A percentile compares a stretch with the other conserved stretches of the same genome.
phyloP scores from a whole-genome alignment of 768 basidiomycete genomes.

The Trametes meyenii region DNA sequence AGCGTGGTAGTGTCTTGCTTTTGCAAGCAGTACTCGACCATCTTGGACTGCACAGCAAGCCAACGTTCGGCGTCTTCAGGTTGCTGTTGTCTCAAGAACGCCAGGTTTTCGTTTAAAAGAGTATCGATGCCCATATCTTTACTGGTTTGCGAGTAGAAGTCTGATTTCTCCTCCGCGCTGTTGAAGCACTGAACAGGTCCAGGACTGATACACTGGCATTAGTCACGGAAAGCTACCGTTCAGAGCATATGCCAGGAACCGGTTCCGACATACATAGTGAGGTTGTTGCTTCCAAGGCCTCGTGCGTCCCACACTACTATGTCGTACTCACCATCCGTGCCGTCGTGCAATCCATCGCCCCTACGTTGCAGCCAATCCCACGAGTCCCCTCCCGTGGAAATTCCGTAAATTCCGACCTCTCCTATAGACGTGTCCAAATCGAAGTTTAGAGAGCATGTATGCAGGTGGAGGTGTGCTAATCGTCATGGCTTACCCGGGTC shows the following conservation, averaged over 20 bases:
- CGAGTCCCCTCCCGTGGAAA: not conserved
- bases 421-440: too few relatives aligned
- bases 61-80: not conserved
- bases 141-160: not conserved
- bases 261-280: not conserved
- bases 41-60: not conserved
- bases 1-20: not conserved
- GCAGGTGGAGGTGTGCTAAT: not conserved
- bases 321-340: conserved; percentile 3
- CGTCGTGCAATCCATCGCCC: not conserved
- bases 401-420: too few relatives aligned
- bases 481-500: not conserved
- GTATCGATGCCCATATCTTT: not conserved
- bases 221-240: not conserved
- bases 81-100: not conserved
- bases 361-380: not conserved
- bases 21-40: conserved; percentile 7
- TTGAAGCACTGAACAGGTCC: conserved; percentile 12
- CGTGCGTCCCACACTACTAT: conserved; percentile 11
- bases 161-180: not conserved
- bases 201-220: not conserved
- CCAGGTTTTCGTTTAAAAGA: not conserved
- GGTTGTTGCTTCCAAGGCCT: not conserved
- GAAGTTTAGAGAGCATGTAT: not conserved
- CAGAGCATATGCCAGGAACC: too few relatives aligned